Evolutionary conservation across 2,329 filamentous ascomycete genomes (phyloP), one percentile per base, ranked within the genome.

Genomic region (Chrysoporthe austroafricana): DNA sequence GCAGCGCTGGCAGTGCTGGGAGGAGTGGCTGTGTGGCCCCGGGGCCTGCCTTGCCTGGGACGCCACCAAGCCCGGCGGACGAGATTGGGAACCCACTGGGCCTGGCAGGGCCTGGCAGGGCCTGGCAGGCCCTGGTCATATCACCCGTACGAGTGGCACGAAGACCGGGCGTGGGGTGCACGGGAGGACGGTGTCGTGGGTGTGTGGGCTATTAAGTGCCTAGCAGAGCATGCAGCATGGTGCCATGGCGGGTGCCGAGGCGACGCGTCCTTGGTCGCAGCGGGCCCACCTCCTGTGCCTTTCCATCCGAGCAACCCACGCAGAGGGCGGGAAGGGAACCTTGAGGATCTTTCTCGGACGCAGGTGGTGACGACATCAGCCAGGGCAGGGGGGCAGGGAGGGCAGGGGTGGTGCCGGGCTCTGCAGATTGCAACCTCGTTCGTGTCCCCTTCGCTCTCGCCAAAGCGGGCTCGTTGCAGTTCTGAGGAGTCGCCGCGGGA

Each of bases 11-110:
- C 36, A 26, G 42, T 58, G 39, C 36, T 44, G 39, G 57, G n/a
- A 26, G 5, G 57, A 39, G n/a, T 60, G 57, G 36, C 36, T 60
- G 57, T 42, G 57, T 26, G 26, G 26, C 26, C 26, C 26, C 26
- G 26, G 26, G 26, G 26, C 26, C 26, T 26, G 26, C 26, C 26
- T 26, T 26, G 26, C 26, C 26, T 26, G 26, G 26, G 26, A 26
- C 26, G 26, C 26, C 26, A 26, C 26, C 26, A 26, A 26, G 26
- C 26, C 26, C 26, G 26, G 26, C 26, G 26, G 26, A 52, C 26
- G 50, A 54, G 50, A 54, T 54, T 54, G 50, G 36, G 50, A 54
- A 54, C 26, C 26, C 50, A 54, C 50, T 2, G 16, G 50, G 50
- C n/a, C 48, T 32, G 13, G 26, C 26, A 26, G 16, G 50, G 50